Conservation (phyloP, 1,284 basidiomycete species). For the Ustilago crameri region DNA sequence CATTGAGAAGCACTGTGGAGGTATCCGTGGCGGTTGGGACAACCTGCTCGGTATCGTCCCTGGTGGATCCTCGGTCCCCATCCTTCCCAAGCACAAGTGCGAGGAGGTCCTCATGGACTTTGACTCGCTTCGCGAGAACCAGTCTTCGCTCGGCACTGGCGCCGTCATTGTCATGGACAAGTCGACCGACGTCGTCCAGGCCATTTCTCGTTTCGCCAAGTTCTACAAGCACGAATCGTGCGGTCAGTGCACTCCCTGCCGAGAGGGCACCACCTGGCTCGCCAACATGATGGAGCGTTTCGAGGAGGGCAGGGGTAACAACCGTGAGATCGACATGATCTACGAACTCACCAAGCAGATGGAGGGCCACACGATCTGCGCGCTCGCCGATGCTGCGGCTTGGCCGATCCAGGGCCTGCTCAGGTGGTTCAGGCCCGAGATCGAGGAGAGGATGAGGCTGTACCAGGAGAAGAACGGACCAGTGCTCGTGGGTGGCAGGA, state of each 20-base stretch:
- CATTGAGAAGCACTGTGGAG: conserved; percentile 95
- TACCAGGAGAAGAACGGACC: conserved; percentile 84
- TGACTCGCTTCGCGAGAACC: conserved; percentile 94
- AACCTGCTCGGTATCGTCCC: conserved; percentile 94
- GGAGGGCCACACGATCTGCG: conserved; percentile 87
- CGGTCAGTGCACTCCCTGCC: conserved; percentile 96
- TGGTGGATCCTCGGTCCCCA: conserved; percentile 94
- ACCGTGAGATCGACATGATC: conserved; percentile 93
- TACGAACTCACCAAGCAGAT: conserved; percentile 79
- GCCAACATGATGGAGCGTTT: conserved; percentile 71
- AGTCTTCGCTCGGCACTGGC: conserved; percentile 93
- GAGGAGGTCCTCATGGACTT: conserved; percentile 82
- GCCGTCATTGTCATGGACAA: conserved; percentile 99
- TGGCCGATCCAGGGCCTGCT: conserved; percentile 97
- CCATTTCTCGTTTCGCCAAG: conserved; percentile 87
- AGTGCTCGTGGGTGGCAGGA: conserved; percentile 87
- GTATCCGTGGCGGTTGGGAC: conserved; percentile 93
- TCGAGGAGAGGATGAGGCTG: conserved; percentile 84
- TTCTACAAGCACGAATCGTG: conserved; percentile 91
- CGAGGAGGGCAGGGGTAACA: conserved; percentile 86
- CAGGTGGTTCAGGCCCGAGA: conserved; percentile 84
- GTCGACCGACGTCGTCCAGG: conserved; percentile 83
- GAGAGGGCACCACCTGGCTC: conserved; percentile 77
- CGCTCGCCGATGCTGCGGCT: conserved; percentile 94
- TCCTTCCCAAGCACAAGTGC: conserved; percentile 77